A percentile compares a stretch with the other conserved stretches of the same genome.
phyloP scores from a whole-genome alignment of 352 stramenopile genomes.

The Aphanomyces euteiches region DNA sequence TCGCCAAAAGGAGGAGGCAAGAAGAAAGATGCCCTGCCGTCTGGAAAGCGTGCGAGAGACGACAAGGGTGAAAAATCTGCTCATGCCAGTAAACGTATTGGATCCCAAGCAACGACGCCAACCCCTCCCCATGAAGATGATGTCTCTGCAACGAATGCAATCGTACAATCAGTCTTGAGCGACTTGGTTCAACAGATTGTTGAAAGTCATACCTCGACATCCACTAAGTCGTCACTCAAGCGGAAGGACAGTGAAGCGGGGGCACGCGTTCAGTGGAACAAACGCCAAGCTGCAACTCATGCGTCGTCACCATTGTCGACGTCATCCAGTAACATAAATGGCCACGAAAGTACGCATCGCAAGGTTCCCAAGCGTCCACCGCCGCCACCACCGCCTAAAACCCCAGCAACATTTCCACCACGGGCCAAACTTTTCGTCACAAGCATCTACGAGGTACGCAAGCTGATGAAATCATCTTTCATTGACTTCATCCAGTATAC shows the following conservation, averaged over 20 bases:
- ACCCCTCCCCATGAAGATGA: background rate
- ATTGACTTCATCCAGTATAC: constrained; percentile 52
- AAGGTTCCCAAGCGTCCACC: constrained; percentile 11
- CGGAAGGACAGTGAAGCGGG: constrained; percentile 14
- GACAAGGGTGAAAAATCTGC: constrained; percentile 13
- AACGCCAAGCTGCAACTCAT: constrained; percentile 4
- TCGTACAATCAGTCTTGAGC: background rate
- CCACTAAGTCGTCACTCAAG: constrained; percentile 5
- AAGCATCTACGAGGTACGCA: constrained; percentile 25
- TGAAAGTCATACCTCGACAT: background rate
- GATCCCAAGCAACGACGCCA: background rate
- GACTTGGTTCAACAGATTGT: constrained; percentile 17
- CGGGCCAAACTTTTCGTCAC: constrained; percentile 28
- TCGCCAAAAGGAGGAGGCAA: constrained; percentile 11
- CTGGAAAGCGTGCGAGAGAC: constrained; percentile 20
- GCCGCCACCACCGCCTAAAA: background rate
- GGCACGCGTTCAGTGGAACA: background rate
- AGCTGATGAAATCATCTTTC: constrained; percentile 12
- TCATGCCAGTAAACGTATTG: constrained; percentile 10
- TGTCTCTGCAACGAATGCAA: background rate
- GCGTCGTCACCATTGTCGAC: background rate
- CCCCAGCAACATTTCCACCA: background rate
- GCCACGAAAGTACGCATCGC: background rate
- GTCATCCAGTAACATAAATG: too few species aligned
- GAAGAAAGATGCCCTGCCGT: constrained; percentile 2